Percentiles rank a stretch among this genome's conserved stretches.
phyloP scores from a whole-genome alignment of 2,329 filamentous ascomycete genomes.

The Mariannaea elegans region DNA sequence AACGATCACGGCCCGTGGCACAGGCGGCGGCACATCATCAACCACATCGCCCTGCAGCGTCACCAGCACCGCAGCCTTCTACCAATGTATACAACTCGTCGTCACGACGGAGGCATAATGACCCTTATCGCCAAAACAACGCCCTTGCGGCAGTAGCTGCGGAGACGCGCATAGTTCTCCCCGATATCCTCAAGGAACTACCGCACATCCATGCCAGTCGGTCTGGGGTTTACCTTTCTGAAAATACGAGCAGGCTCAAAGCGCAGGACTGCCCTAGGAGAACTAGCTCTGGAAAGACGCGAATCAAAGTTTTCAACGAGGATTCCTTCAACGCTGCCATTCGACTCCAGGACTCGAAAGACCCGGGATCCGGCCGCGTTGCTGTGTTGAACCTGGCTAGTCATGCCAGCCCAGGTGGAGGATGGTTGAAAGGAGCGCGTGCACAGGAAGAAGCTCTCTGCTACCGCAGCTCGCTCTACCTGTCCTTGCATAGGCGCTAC shows the following conservation, averaged over 20 bases:
- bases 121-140: slow-evolving; percentile 30
- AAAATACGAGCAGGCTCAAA: slow-evolving; percentile 51
- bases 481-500: slow-evolving; percentile 55
- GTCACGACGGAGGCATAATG: slow-evolving; percentile 19
- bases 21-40: not conserved
- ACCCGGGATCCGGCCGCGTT: slow-evolving; percentile 48
- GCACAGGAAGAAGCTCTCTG: slow-evolving; percentile 77
- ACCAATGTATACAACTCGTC: not conserved
- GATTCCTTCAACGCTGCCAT: slow-evolving; percentile 68
- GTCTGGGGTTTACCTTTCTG: slow-evolving; percentile 50
- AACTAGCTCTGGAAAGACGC: slow-evolving; percentile 39
- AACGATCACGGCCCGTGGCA: slow-evolving; percentile 16
- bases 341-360: slow-evolving; percentile 42
- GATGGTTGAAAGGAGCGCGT: slow-evolving; percentile 67
- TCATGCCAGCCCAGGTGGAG: slow-evolving; percentile 65
- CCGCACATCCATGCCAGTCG: slow-evolving; percentile 50
- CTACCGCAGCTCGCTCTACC: slow-evolving; percentile 65
- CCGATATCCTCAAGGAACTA: slow-evolving; percentile 54
- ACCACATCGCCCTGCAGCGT: not conserved
- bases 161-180: slow-evolving; percentile 58
- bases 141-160: slow-evolving; percentile 53
- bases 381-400: slow-evolving; percentile 74
- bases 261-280: slow-evolving; percentile 53
- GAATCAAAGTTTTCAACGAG: slow-evolving; percentile 61
- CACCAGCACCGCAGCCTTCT: slow-evolving; percentile 19